phyloP scores from a whole-genome alignment of 2,329 filamentous ascomycete species.

The Alternaria hordeiaustralica region DNA sequence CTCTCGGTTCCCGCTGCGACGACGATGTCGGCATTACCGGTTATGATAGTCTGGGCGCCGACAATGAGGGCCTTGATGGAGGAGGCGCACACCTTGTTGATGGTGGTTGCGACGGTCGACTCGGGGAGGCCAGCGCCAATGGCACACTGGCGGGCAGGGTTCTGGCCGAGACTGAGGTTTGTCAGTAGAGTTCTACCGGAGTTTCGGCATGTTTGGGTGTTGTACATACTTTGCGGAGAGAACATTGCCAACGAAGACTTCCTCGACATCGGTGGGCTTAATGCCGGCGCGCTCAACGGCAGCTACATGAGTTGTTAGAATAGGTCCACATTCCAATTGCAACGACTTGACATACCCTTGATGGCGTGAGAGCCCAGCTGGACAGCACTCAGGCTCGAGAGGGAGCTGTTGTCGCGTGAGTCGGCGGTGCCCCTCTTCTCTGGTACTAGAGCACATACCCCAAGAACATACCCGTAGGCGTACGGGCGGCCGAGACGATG shows the following conservation, averaged over 20 bases:
- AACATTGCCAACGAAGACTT: conserved; percentile 98
- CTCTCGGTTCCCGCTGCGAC: conserved; percentile 96
- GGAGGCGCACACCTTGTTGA: conserved; percentile 99
- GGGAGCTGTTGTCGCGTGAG: conserved; percentile 66
- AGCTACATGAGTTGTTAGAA: conserved; percentile 51
- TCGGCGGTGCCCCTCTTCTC: conserved; percentile 31
- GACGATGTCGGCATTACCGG: conserved; percentile 89
- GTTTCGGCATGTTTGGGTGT: neutral
- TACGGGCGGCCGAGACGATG: conserved; percentile 90
- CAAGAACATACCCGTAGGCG: conserved; percentile 91
- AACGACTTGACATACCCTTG: conserved; percentile 68
- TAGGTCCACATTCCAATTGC: neutral
- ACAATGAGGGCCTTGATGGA: conserved; percentile 93
- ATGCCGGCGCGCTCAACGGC: conserved; percentile 87
- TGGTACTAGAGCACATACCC: conserved; percentile 65
- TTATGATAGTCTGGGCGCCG: conserved; percentile 96
- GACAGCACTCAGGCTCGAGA: conserved; percentile 83
- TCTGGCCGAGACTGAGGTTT: conserved; percentile 83
- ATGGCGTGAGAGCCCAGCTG: conserved; percentile 92
- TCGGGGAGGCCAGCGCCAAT: conserved; percentile 85
- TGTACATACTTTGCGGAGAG: conserved; percentile 83
- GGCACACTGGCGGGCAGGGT: conserved; percentile 92
- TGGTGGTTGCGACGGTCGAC: conserved; percentile 82
- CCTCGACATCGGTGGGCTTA: conserved; percentile 88
- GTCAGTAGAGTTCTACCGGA: conserved; percentile 7